Conservation (phyloP, 768 basidiomycete genomes). For the Tricholoma terreum region DNA sequence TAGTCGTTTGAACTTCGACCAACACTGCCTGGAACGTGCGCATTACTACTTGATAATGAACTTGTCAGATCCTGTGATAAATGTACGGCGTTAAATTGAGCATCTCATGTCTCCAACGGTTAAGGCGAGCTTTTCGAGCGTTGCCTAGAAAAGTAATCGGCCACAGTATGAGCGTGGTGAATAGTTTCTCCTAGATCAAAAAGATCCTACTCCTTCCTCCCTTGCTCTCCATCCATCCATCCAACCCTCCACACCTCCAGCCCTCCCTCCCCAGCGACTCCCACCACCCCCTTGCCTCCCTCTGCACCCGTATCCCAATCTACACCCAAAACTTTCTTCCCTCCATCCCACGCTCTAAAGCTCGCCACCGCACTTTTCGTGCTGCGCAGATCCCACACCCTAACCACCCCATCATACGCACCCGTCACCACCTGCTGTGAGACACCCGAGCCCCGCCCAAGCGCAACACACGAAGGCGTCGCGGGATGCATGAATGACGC, state of each 20-base stretch:
- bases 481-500: slow-evolving; percentile 57
- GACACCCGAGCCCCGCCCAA: slow-evolving; percentile 13
- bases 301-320: slow-evolving; percentile 57
- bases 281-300: slow-evolving; percentile 47
- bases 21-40: too few species aligned
- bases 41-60: too few species aligned
- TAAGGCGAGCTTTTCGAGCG: too few species aligned
- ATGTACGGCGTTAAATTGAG: too few species aligned
- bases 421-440: slow-evolving; percentile 64
- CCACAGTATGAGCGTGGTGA: too few species aligned
- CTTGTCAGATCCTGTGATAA: too few species aligned
- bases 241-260: slow-evolving; percentile 61
- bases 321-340: slow-evolving; percentile 55
- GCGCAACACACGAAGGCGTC: slow-evolving; percentile 61
- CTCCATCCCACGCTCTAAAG: slow-evolving; percentile 58
- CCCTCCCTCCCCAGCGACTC: slow-evolving; percentile 63
- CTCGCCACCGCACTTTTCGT: slow-evolving; percentile 59
- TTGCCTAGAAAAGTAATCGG: too few species aligned
- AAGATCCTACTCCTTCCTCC: background rate
- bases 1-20: too few species aligned
- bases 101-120: too few species aligned
- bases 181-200: too few species aligned
- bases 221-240: background rate
- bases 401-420: slow-evolving; percentile 73
- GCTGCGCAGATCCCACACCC: slow-evolving; percentile 79